Conservation (phyloP, 108 stramenopile genomes). For the Aurantiochytrium sp. region DNA sequence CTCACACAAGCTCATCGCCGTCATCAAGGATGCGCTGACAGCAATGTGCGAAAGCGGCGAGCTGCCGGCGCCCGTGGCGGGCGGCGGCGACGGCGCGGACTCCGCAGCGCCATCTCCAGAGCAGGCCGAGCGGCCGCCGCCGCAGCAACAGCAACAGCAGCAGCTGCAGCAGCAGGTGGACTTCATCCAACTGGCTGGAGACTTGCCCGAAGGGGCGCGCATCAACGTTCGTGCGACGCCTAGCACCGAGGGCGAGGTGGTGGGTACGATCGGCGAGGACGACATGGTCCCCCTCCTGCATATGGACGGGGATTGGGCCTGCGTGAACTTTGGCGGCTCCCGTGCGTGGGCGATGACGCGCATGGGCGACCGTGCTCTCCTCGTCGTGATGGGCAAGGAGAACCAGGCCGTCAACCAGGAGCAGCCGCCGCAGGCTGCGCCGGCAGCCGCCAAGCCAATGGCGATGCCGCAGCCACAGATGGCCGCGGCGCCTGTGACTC, state of each 20-base stretch:
- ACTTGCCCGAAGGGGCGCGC: neutral
- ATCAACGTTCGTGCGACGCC: neutral
- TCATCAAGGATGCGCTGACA: neutral
- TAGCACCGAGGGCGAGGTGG: neutral
- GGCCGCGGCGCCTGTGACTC: neutral
- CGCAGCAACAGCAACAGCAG: neutral
- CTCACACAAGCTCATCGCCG: neutral
- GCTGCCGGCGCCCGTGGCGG: neutral
- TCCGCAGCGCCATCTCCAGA: neutral
- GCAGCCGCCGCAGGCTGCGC: neutral
- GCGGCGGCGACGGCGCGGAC: neutral
- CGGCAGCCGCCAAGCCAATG: neutral
- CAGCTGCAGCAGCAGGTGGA: neutral
- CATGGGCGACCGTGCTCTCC: neutral
- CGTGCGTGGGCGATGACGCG: neutral
- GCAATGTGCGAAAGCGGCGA: slow-evolving; percentile 13
- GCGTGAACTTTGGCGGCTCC: neutral
- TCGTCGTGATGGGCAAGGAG: neutral
- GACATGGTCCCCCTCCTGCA: neutral
- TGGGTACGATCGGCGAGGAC: neutral
- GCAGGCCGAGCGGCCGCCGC: neutral
- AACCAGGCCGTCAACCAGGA: too few species aligned
- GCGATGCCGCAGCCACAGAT: neutral
- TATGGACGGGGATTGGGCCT: neutral
- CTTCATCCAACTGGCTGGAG: neutral